These are phyloP conservation scores for Xylariaceae sp. DNA, from an alignment of 2,329 filamentous ascomycete species.

Conservation along the genomic window DNA sequence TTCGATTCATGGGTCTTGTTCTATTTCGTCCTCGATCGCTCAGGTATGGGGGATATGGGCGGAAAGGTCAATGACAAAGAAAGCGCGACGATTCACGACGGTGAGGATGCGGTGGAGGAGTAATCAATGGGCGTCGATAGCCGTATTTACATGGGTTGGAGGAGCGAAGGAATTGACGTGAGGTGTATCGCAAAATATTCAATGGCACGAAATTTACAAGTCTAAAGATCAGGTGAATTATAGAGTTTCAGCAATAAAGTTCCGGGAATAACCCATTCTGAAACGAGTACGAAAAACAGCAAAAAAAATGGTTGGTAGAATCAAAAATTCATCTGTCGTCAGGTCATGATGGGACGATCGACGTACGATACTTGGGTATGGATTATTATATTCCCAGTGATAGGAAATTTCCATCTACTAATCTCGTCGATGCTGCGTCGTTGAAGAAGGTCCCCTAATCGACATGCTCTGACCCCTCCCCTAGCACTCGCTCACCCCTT, in stretches of 20 bases:
- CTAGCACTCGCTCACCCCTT: too few species aligned
- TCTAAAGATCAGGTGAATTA: background rate
- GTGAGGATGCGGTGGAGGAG: background rate
- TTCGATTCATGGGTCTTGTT: conserved; percentile 12
- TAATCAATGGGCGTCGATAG: background rate
- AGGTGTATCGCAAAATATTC: background rate
- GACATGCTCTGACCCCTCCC: background rate
- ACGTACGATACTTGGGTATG: too few species aligned
- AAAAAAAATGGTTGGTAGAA: background rate
- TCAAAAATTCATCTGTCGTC: conserved; percentile 15
- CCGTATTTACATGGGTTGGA: background rate
- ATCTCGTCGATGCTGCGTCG: background rate
- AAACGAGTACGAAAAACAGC: conserved; percentile 5
- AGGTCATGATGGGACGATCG: conserved; percentile 31
- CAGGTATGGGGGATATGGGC: background rate
- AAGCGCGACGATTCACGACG: background rate
- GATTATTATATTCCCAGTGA: too few species aligned
- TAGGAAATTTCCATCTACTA: too few species aligned
- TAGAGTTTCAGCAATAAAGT: background rate
- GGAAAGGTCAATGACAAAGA: background rate
- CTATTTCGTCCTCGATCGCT: background rate
- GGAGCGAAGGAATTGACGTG: too few species aligned
- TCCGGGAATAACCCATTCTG: background rate
- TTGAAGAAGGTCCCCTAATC: background rate
- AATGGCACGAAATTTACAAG: background rate